phyloP scores from a whole-genome alignment of 2,329 filamentous ascomycete genomes.

The Knufia petricola region DNA sequence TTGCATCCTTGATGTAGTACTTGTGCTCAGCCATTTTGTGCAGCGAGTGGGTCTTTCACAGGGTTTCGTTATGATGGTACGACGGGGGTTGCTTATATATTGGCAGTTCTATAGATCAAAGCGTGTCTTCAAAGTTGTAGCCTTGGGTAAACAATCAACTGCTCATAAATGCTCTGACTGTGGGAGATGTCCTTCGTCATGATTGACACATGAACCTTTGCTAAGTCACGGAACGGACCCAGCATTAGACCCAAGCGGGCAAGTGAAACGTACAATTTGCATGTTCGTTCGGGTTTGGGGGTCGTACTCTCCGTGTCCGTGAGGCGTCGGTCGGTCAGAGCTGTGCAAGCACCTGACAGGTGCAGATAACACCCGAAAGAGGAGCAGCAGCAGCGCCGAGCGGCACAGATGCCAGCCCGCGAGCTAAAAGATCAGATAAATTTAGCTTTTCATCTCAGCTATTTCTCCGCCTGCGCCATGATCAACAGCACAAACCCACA shows the following conservation, averaged over 20 bases:
- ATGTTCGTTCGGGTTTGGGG: not conserved
- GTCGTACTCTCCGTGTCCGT: not conserved
- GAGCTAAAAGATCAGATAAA: not conserved
- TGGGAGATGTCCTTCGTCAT: too few species aligned
- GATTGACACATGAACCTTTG: not conserved
- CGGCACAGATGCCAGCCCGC: not conserved
- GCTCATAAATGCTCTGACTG: not conserved
- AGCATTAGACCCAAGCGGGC: not conserved
- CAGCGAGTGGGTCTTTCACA: not conserved
- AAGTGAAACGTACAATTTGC: not conserved
- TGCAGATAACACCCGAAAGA: not conserved
- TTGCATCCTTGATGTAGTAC: conserved; percentile 35
- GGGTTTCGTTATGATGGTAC: too few species aligned
- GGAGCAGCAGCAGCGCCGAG: not conserved
- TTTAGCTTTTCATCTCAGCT: not conserved
- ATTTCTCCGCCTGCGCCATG: not conserved
- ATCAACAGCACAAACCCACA: not conserved
- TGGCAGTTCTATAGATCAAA: too few species aligned
- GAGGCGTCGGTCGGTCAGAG: not conserved
- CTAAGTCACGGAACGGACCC: not conserved
- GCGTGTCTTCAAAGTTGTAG: too few species aligned
- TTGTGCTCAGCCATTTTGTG: conserved; percentile 18
- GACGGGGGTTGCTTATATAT: too few species aligned
- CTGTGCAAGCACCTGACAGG: not conserved
- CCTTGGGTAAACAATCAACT: too few species aligned